These are phyloP conservation scores for Pinus taeda DNA, from an alignment of 75 land plant genomes.

Conservation along the genomic window DNA sequence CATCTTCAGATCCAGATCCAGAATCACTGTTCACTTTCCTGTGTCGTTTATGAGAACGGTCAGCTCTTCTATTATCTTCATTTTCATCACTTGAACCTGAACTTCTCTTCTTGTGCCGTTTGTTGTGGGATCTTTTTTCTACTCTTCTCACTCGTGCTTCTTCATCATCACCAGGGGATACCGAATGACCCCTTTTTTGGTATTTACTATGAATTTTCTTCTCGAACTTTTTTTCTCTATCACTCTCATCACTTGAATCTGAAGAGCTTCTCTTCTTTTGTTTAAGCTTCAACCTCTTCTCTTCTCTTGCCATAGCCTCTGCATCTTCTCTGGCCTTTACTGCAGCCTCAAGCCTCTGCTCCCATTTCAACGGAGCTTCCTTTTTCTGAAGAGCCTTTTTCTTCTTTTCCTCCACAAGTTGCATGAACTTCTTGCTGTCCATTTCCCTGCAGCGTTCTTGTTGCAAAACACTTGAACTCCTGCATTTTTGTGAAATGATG, in stretches of 20 bases:
- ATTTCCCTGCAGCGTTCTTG: slow-evolving; percentile 25
- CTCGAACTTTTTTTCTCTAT: slow-evolving; percentile 30
- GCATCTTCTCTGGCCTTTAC: slow-evolving; percentile 72
- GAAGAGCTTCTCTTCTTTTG: slow-evolving; percentile 50
- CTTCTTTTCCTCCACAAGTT: slow-evolving; percentile 86
- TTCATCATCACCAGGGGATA: slow-evolving; percentile 10
- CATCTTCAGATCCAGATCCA: slow-evolving; percentile 16
- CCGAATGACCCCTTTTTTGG: slow-evolving; percentile 22
- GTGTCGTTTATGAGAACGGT: slow-evolving; percentile 7
- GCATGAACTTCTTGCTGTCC: slow-evolving; percentile 86
- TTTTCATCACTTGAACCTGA: slow-evolving; percentile 15
- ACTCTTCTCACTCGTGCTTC: background rate
- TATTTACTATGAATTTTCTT: slow-evolving; percentile 47
- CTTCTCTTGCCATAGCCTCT: slow-evolving; percentile 51
- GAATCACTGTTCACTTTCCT: slow-evolving; percentile 4
- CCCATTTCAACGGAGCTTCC: slow-evolving; percentile 91
- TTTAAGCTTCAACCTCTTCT: slow-evolving; percentile 28
- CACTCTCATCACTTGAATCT: slow-evolving; percentile 44
- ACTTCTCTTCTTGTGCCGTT: slow-evolving; percentile 5
- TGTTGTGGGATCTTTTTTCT: slow-evolving; percentile 10
- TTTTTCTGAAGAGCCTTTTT: slow-evolving; percentile 74
- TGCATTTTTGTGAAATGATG: slow-evolving; percentile 87
- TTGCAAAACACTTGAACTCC: slow-evolving; percentile 38
- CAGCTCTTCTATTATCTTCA: background rate
- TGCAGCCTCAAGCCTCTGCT: slow-evolving; percentile 85